These are phyloP conservation scores for Citrullus colocynthis DNA, from an alignment of 306 rosid species.

Conservation along the genomic window DNA sequence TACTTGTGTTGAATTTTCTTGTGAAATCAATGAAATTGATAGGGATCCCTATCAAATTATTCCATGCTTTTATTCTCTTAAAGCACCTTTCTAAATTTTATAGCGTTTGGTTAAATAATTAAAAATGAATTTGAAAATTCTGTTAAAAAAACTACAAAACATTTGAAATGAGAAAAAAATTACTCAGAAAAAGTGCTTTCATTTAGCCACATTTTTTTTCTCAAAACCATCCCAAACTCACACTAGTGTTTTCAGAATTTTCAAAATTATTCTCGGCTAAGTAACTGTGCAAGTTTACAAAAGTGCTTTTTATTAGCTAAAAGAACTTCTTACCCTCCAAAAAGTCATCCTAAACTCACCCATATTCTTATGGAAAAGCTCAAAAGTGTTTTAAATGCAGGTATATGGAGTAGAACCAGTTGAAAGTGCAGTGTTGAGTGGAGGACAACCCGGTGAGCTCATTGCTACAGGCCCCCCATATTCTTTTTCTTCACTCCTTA, in stretches of 20 bases:
- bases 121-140: too few species aligned
- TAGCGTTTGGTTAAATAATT: too few species aligned
- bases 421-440: constrained; percentile 68
- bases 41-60: too few species aligned
- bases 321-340: too few species aligned
- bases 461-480: not conserved
- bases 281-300: not conserved
- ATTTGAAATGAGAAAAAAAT: too few species aligned
- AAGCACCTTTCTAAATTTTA: not conserved
- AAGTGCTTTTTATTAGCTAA: not conserved
- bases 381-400: constrained; percentile 13
- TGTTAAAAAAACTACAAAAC: too few species aligned
- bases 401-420: constrained; percentile 67
- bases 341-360: not conserved
- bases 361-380: not conserved
- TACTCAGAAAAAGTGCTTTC: too few species aligned
- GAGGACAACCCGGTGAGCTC: constrained; percentile 61
- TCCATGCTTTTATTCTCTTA: not conserved
- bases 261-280: not conserved
- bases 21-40: too few species aligned
- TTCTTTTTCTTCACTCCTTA: not conserved
- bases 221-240: too few species aligned
- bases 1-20: too few species aligned
- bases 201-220: too few species aligned
- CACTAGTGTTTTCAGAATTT: too few species aligned